Evolutionary conservation across 2,329 filamentous ascomycete genomes (phyloP).

Genomic region (Hypoxylon sp.): DNA sequence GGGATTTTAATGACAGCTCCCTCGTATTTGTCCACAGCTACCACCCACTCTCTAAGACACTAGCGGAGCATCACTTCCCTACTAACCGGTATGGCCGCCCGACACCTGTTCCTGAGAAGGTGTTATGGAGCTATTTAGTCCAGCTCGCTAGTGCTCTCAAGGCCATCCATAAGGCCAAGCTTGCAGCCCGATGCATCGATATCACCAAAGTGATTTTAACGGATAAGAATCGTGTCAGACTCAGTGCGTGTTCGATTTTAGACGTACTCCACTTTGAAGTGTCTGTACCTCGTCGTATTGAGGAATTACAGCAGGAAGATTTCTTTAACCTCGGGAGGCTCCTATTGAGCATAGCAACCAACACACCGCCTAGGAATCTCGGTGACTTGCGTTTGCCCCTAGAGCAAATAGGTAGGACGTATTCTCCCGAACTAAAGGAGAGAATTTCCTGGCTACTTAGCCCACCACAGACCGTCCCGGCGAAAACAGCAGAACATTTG

Average conservation of each 20-base stretch:
- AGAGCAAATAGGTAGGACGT: slow-evolving; percentile 82
- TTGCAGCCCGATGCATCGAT: slow-evolving; percentile 89
- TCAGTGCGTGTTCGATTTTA: slow-evolving; percentile 89
- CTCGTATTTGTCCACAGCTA: slow-evolving; percentile 96
- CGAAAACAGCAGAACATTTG: slow-evolving; percentile 85
- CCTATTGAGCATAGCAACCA: slow-evolving; percentile 85
- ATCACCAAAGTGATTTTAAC: slow-evolving; percentile 91
- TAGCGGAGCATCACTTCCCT: slow-evolving; percentile 84
- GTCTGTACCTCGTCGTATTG: slow-evolving; percentile 72
- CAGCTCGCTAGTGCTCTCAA: slow-evolving; percentile 92
- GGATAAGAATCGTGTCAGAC: slow-evolving; percentile 87
- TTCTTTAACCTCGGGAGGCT: slow-evolving; percentile 86
- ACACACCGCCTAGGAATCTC: slow-evolving; percentile 68
- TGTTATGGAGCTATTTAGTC: slow-evolving; percentile 92
- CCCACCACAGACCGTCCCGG: slow-evolving; percentile 67
- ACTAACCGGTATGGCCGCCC: slow-evolving; percentile 64
- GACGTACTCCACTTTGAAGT: slow-evolving; percentile 90
- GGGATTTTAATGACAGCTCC: slow-evolving; percentile 94
- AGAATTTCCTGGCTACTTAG: slow-evolving; percentile 86
- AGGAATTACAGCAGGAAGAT: slow-evolving; percentile 90
- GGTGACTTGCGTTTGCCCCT: slow-evolving; percentile 78
- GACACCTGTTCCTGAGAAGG: slow-evolving; percentile 74
- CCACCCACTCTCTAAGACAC: slow-evolving; percentile 89
- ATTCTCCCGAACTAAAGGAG: slow-evolving; percentile 83
- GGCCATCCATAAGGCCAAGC: slow-evolving; percentile 82